Evolutionary conservation across 371 early-diverging fungal species (phyloP).

Genomic region (Mucor piriformis): DNA sequence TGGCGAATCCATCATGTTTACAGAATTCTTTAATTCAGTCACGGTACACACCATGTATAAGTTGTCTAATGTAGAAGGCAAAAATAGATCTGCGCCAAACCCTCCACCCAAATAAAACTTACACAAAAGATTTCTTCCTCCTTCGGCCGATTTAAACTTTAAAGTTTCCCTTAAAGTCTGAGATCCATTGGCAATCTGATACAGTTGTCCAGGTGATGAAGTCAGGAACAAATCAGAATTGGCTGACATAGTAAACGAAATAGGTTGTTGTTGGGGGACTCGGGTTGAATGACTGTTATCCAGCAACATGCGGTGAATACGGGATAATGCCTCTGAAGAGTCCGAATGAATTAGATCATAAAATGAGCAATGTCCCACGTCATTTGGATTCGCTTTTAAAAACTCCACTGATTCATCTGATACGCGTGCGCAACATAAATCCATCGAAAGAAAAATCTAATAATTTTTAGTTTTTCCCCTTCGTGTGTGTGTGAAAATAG

Average conservation of each 20-base stretch:
- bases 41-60: conserved; percentile 24
- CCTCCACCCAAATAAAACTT: conserved; percentile 28
- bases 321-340: conserved; percentile 14
- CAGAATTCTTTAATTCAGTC: not conserved
- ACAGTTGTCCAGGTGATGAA: conserved; percentile 13
- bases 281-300: conserved; percentile 18
- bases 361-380: conserved; percentile 20
- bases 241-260: conserved; percentile 10
- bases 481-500: conserved; percentile 2
- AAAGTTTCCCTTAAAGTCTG: conserved; percentile 22
- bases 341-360: conserved; percentile 25
- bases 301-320: conserved; percentile 15
- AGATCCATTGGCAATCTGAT: conserved; percentile 28
- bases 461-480: not conserved
- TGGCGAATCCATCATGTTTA: not conserved
- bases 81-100: conserved; percentile 23
- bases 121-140: conserved; percentile 9
- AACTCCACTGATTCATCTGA: conserved; percentile 27
- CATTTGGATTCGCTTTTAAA: conserved; percentile 19
- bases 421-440: conserved; percentile 25
- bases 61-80: conserved; percentile 3
- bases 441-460: conserved; percentile 27
- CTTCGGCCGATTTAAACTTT: conserved; percentile 24
- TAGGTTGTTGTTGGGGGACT: conserved; percentile 8
- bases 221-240: conserved; percentile 21